Base-by-base conservation (phyloP, 2,329 filamentous ascomycete genomes). In the Colletotrichum sojae region DNA sequence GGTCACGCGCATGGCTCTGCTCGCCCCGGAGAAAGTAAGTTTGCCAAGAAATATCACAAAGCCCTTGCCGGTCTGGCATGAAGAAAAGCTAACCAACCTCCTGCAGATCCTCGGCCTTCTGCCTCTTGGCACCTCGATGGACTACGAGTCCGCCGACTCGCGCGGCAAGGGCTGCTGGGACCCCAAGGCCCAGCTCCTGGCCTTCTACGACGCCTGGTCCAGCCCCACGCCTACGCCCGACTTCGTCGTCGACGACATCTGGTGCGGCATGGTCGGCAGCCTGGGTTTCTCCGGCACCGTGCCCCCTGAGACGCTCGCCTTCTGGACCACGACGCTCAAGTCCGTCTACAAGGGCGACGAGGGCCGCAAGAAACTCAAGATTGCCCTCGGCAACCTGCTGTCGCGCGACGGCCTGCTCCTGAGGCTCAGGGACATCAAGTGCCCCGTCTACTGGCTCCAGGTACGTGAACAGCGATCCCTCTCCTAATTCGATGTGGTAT, bases 371-470 rank as follows among this genome's bases (percentile, higher is more conserved):
- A 85, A 85, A 77, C 74, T 85, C 40, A 78, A 82, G 57, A 83
- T 85, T 77, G 83, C 85, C 0, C 76, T 83, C 6, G 76, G 80
- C 9, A 82, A 79, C 71, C 76, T 88, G 6, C 57, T 84, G 13
- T 82, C 84, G 66, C 76, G 86, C 43, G 85, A 88, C 61, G 82
- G 85, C 1, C 77, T 88, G 5, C 73, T 85, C 8, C 69, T 80
- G n/a, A 78, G 86, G 12, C 65, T 87, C 45, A 70, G 78, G 20
- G 82, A 87, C 69, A 74, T 88, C 67, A 82, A 77, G 67, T 88
- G 85, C 64, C 85, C 85, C 2, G 83, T 88, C 9, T 80, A 84
- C 63, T 88, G 85, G 86, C 77, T 87, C 16, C 85, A 87, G 74
- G 84, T 86, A 70, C 72, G 79, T 76, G 6, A 46, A 20, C 49